Conservation (phyloP, 2,329 filamentous ascomycete genomes). For the Furcasterigmium sp. region DNA sequence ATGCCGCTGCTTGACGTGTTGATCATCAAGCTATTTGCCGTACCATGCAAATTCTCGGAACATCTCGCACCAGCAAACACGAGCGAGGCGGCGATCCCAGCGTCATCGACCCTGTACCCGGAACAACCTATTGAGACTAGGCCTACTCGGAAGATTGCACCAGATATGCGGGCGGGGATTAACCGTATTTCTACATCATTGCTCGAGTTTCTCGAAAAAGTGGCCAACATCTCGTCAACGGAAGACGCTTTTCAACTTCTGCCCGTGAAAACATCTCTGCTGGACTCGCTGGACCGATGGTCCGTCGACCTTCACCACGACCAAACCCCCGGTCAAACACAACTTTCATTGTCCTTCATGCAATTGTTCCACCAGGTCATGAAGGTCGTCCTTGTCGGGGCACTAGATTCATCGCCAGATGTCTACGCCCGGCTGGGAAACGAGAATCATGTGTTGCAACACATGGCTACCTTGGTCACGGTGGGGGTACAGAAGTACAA, state of each 20-base stretch:
- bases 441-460: conserved; percentile 25
- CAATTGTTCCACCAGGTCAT: conserved; percentile 27
- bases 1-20: conserved; percentile 35
- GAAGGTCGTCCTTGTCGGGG: conserved; percentile 26
- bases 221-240: conserved; percentile 18
- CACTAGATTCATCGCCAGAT: conserved; percentile 21
- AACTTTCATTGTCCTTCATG: conserved; percentile 26
- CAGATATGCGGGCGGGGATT: conserved; percentile 29
- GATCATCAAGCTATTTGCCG: conserved; percentile 34
- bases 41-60: conserved; percentile 34
- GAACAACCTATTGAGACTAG: conserved; percentile 15
- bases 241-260: conserved; percentile 18
- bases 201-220: conserved; percentile 24
- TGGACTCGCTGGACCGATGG: conserved; percentile 27
- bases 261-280: conserved; percentile 21
- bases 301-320: conserved; percentile 19
- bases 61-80: conserved; percentile 11
- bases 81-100: conserved; percentile 11
- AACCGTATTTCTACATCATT: conserved; percentile 23
- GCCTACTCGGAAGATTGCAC: conserved; percentile 24
- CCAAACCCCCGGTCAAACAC: conserved; percentile 14
- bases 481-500: no score
- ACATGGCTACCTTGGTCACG: no score
- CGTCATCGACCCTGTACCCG: conserved; percentile 13
- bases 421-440: conserved; percentile 18